A percentile compares a stretch with the other conserved stretches of the same genome.
These are phyloP conservation scores for Punctularia strigosozonata DNA, from an alignment of 768 basidiomycete species.

Conservation along the genomic window DNA sequence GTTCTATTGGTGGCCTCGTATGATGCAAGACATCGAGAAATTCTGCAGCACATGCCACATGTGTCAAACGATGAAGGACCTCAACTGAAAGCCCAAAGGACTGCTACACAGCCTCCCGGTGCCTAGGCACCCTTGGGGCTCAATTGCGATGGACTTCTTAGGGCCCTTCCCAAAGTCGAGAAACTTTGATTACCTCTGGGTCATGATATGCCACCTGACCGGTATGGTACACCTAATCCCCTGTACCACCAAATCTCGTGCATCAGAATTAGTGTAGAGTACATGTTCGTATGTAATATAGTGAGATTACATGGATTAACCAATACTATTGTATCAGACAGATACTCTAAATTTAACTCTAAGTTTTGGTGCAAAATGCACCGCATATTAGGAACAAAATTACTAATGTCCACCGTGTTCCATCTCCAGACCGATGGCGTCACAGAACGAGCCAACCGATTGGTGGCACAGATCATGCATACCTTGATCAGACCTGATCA, in stretches of 20 bases:
- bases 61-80: slow-evolving; percentile 10
- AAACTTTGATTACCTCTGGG: slow-evolving; percentile 15
- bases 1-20: slow-evolving; percentile 25
- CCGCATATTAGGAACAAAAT: slow-evolving; percentile 9
- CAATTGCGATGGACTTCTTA: slow-evolving; percentile 29
- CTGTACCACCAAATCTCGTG: slow-evolving; percentile 4
- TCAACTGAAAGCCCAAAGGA: slow-evolving; percentile 12
- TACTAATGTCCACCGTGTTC: slow-evolving; percentile 17
- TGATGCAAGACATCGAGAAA: slow-evolving; percentile 8
- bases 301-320: slow-evolving; percentile 14
- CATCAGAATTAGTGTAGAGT: slow-evolving; percentile 9
- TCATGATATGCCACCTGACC: slow-evolving; percentile 13
- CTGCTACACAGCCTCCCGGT: slow-evolving; percentile 19
- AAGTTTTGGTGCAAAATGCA: slow-evolving; percentile 20
- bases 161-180: slow-evolving; percentile 19
- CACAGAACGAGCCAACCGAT: slow-evolving; percentile 8
- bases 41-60: slow-evolving; percentile 12
- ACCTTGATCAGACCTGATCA: slow-evolving; percentile 7
- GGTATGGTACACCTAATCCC: slow-evolving; percentile 11
- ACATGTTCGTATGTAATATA: slow-evolving; percentile 10
- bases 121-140: slow-evolving; percentile 20
- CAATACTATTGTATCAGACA: slow-evolving; percentile 15
- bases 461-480: slow-evolving; percentile 8
- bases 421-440: slow-evolving; percentile 22
- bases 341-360: slow-evolving; percentile 23